Percentiles rank a stretch among this genome's conserved stretches.
These are phyloP conservation scores for Bipolaris gigantea DNA, from an alignment of 2,329 filamentous ascomycete genomes.

Conservation along the genomic window DNA sequence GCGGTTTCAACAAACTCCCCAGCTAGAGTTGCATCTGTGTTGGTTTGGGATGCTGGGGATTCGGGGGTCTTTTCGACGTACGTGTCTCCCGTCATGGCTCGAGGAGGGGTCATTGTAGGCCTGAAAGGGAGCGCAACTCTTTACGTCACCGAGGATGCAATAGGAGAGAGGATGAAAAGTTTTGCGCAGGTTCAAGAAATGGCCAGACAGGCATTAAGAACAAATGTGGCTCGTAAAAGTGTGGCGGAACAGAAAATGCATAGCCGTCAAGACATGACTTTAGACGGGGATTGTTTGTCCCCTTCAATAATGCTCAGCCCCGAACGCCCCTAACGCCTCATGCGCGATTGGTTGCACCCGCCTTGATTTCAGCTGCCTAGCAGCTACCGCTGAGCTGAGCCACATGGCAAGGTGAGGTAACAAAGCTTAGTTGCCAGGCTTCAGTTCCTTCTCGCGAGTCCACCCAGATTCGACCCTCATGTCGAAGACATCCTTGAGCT, in stretches of 20 bases:
- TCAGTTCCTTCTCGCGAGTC: constrained; percentile 35
- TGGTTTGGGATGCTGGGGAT: constrained; percentile 34
- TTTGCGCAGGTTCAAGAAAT: constrained; percentile 10
- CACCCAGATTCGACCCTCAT: constrained; percentile 23
- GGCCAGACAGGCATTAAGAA: constrained; percentile 22
- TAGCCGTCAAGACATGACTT: constrained; percentile 5
- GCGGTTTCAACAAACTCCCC: constrained; percentile 39
- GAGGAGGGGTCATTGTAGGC: constrained; percentile 31
- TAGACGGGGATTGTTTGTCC: constrained; percentile 9
- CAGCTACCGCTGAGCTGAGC: constrained; percentile 25
- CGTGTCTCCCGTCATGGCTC: constrained; percentile 39
- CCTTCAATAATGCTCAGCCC: constrained; percentile 18
- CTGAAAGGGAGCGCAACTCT: not conserved
- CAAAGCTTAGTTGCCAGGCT: constrained; percentile 18
- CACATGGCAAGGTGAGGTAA: constrained; percentile 15
- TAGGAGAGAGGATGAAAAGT: constrained; percentile 4
- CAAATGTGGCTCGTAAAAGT: constrained; percentile 29
- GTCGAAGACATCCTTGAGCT: constrained; percentile 22
- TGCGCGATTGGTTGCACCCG: constrained; percentile 18
- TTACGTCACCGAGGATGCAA: constrained; percentile 10
- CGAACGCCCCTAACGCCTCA: constrained; percentile 20
- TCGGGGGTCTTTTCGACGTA: constrained; percentile 28
- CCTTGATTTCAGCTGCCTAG: constrained; percentile 13
- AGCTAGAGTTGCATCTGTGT: constrained; percentile 32
- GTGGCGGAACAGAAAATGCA: constrained; percentile 26